Base-by-base conservation (phyloP, 306 rosid genomes). In the Glycine soja region DNA sequence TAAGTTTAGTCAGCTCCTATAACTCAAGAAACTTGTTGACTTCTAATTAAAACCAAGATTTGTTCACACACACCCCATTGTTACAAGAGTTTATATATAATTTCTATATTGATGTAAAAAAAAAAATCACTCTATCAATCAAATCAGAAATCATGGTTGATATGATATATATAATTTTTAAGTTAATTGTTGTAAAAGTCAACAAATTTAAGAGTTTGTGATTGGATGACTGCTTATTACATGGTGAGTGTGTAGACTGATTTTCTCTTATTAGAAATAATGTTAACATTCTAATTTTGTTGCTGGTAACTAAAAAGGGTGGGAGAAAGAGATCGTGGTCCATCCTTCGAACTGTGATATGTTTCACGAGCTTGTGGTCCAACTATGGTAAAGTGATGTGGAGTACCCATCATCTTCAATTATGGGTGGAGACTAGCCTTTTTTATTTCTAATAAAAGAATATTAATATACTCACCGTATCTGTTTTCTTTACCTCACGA, bases 311-410 rank as follows among this genome's bases (percentile, higher is more conserved):
- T 67, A 50, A n/a, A 46, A 73, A 53, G 77, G 62, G 58, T 69
- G 76, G 70, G 69, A 50, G 36, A 72, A 76, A 74, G 77, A 50
- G 82, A 72, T 80, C 73, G 62, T 90, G 98, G 97, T 89, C 93
- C 97, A 72, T 84, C 68, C 59, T 75, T 34, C 40, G 73, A 80
- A 69, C 30, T 84, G 85, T 70, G 68, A 19, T 45, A 72, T 79
- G 64, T 78, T 71, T 32, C 70, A 77, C 68, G 87, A 77, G 86
- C 72, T 80, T 90, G 93, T 90, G 93, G 97, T 87, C 97, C 97
- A 78, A 57, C 72, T 56, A 13, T 36, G 73, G 81, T 78, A 74
- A 84, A 88, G 83, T 86, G 82, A 72, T 72, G 61, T 76, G 73
- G 81, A 66, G 78, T 77, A 70, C 81, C 78, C 81, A 69, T 72